Base-by-base conservation (phyloP, 148 eudicot species). In the Spergularia bocconei region DNA sequence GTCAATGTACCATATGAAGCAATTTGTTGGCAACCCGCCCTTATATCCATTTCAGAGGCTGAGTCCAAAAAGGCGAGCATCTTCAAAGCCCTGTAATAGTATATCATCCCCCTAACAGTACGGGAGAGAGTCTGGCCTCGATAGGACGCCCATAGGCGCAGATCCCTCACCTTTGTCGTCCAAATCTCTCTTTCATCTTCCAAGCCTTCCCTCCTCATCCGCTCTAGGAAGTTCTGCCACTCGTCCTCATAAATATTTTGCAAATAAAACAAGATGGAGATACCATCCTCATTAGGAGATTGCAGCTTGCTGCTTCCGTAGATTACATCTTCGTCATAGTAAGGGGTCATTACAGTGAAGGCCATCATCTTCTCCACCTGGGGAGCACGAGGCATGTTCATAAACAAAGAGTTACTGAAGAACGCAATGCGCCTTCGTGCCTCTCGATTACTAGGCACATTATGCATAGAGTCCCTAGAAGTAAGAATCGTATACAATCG, bases 91-190 rank as follows among this genome's bases (percentile, higher is more conserved):
- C 93, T 77, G 57, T 94, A 88, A 74, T 94, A 82, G 80, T 94
- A 94, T 96, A 94, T 94, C 98, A 94, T 94, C 71, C 98, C 98
- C 80, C 98, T 87, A 29, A 94, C 91, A 61, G 98, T 94, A 54
- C 98, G 94, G 13, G 98, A 90, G 51, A 94, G 91, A 64, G 98
- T 94, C 75, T 94, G 98, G 44, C 98, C 98, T 69, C 98, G 86
- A 75, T 91, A 91, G 50, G 98, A 94, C n/a, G 95, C 98, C 98
- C 98, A 94, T 16, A 86, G 87, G 54, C 98, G 91, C 39, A 94
- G 84, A 15, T 91, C 98, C 76, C 91, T 87, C 55, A 82, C 74
- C 80, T 83, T 94, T 13, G 69, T 74, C 6, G 84, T 82, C 87
- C 88, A 90, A 41, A 94, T 81, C 11, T 91, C 91, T 25, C 71